Evolutionary conservation across 2,329 filamentous ascomycete species (phyloP).

Genomic region (Emmonsiellopsis sp.): DNA sequence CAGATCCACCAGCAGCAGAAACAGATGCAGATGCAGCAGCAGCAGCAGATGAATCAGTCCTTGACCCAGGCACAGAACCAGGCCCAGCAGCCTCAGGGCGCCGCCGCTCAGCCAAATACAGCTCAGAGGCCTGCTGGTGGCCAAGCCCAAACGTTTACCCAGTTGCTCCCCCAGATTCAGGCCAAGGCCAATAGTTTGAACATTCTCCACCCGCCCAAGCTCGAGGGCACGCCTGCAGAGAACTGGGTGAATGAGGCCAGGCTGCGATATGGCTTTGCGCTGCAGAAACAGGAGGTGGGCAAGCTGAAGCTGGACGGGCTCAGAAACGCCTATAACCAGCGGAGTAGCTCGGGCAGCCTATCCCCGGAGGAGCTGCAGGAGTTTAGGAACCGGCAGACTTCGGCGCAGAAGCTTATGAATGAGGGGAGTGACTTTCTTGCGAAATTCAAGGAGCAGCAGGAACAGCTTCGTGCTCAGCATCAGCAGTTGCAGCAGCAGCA

Average conservation of each 20-base stretch:
- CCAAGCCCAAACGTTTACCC: conserved; percentile 30
- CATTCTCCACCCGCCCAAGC: conserved; percentile 38
- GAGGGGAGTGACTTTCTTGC: conserved; percentile 39
- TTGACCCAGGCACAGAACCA: conserved; percentile 19
- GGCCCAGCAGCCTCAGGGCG: conserved; percentile 17
- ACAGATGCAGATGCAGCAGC: conserved; percentile 19
- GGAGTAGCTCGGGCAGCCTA: conserved; percentile 31
- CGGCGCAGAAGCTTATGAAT: conserved; percentile 31
- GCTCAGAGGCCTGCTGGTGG: conserved; percentile 19
- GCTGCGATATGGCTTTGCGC: conserved; percentile 38
- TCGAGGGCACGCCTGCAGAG: conserved; percentile 34
- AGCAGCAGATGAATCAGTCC: conserved; percentile 8
- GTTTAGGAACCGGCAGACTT: conserved; percentile 32
- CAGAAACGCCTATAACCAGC: conserved; percentile 29
- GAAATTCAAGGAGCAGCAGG: conserved; percentile 42
- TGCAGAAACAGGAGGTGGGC: conserved; percentile 42
- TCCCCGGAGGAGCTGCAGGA: conserved; percentile 34
- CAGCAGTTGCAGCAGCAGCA: conserved; percentile 23
- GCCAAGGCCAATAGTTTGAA: conserved; percentile 36
- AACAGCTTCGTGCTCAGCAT: conserved; percentile 33
- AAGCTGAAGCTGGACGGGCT: conserved; percentile 35
- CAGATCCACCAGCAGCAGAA: conserved; percentile 24
- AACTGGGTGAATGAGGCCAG: conserved; percentile 40
- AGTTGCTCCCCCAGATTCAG: conserved; percentile 38
- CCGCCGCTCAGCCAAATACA: not conserved